Evolutionary conservation across 345 rosid genomes (phyloP), one percentile per base, ranked within the genome.

Genomic region (Firmiana major): DNA sequence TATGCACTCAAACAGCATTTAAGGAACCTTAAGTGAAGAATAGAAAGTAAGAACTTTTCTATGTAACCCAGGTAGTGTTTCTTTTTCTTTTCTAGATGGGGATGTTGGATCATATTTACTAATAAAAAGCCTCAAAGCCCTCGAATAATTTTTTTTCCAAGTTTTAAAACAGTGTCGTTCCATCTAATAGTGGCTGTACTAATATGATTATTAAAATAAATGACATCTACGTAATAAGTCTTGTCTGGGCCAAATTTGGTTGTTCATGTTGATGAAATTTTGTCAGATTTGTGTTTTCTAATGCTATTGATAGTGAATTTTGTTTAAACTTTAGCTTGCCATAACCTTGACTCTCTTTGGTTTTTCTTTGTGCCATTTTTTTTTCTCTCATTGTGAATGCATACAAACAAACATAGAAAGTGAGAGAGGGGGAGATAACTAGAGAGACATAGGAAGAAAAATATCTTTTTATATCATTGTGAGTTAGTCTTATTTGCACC

Each of bases 401-500:
- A 21, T 19, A 31, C 34, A 67, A 9, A 21, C 55, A 67, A 22
- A 22, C 36, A 22, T n/a, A 43, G 15, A 59, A 9, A 9, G 7
- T 17, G 15, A 72, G 15, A 22, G 5, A 38, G 31, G n/a, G 12
- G 34, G 12, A 58, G 26, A 6, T 36, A 46, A 43, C 9, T 8
- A 28, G 48, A 8, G 36, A 54, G 10, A 38, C 0, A 46, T 53
- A 26, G 46, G 19, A 71, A 71, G 63, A 54, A 55, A 36, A 12
- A 57, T 3, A 57, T 73, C 22, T 1, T 22, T 55, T 62, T 9
- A 9, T 17, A 46, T 68, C 55, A 13, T 24, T 22, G 43, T 53
- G 65, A 59, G 22, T 58, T 63, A 62, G 79, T 48, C 22, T 38
- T 58, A 49, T 28, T 16, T 82, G 75, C 38, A 10, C 48, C 55